These are phyloP conservation scores for Yamadazyma laniorum DNA, from an alignment of 805 yeast species.

Conservation along the genomic window DNA sequence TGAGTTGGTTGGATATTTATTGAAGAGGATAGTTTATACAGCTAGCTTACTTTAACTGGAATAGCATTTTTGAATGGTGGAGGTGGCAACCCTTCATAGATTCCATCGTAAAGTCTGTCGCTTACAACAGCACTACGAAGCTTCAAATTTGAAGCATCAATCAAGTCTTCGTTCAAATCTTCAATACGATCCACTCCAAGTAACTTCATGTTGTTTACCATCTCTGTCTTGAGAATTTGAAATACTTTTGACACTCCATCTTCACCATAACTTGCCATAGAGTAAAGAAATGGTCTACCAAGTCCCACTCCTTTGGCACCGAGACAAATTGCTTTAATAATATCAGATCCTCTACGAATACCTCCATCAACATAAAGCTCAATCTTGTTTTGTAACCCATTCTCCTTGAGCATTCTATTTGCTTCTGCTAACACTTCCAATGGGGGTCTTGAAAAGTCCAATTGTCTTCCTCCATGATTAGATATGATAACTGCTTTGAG, in stretches of 20 bases:
- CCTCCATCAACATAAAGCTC: slow-evolving; percentile 68
- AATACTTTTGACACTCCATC: slow-evolving; percentile 59
- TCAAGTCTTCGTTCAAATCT: slow-evolving; percentile 35
- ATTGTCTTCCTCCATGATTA: slow-evolving; percentile 88
- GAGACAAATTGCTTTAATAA: slow-evolving; percentile 61
- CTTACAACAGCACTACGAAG: slow-evolving; percentile 17
- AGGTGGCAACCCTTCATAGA: slow-evolving; percentile 10
- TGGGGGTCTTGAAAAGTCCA: slow-evolving; percentile 76
- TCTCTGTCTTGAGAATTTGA: slow-evolving; percentile 62
- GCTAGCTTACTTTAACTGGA: no score
- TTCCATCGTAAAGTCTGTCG: slow-evolving; percentile 13
- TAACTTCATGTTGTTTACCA: slow-evolving; percentile 75
- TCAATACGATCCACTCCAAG: slow-evolving; percentile 67
- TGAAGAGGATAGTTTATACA: no score
- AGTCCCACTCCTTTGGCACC: slow-evolving; percentile 71
- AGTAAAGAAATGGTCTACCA: slow-evolving; percentile 64
- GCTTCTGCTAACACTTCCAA: slow-evolving; percentile 71
- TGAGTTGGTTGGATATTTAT: no score
- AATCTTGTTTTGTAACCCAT: slow-evolving; percentile 25
- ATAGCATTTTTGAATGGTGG: slow-evolving; percentile 10
- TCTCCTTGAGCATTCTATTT: slow-evolving; percentile 56
- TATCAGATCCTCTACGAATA: slow-evolving; percentile 63
- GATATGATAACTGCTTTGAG: slow-evolving; percentile 74
- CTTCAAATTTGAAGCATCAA: slow-evolving; percentile 31
- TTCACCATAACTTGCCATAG: slow-evolving; percentile 62